phyloP scores from a whole-genome alignment of 1,284 basidiomycete species.

The Ganoderma sinense region DNA sequence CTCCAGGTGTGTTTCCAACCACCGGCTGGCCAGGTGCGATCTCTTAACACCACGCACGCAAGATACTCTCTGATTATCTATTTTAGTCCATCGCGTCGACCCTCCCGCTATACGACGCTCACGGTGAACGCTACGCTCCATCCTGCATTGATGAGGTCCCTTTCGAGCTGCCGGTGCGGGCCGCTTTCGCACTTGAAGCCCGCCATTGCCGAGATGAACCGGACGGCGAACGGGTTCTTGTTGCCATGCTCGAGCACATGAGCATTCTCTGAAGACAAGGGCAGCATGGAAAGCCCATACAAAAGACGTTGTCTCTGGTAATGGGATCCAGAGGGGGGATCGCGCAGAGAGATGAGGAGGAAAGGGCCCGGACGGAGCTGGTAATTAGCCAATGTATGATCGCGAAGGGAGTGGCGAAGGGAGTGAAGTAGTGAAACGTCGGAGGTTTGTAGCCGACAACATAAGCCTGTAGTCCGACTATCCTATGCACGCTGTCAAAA shows the following conservation, averaged over 20 bases:
- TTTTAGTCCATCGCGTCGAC: neutral
- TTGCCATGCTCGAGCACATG: neutral
- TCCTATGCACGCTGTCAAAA: no score
- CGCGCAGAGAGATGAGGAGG: no score
- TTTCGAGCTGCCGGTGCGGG: neutral
- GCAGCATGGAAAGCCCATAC: no score
- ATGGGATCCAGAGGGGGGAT: no score
- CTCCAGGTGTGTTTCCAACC: neutral
- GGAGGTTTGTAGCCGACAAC: no score
- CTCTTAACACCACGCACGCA: neutral
- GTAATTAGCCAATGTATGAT: no score
- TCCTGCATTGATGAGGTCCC: neutral
- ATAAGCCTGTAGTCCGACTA: no score
- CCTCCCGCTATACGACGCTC: neutral
- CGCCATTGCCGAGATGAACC: neutral
- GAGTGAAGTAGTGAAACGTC: no score
- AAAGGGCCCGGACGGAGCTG: no score
- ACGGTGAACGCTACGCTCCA: neutral
- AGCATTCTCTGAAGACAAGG: neutral
- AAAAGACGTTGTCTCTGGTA: no score
- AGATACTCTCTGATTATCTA: neutral
- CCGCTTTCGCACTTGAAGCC: neutral
- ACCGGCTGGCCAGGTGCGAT: neutral
- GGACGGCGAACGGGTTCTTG: neutral
- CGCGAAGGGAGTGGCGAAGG: no score